phyloP scores from a whole-genome alignment of 106 monocot genomes.

The Cymbidium sinense region DNA sequence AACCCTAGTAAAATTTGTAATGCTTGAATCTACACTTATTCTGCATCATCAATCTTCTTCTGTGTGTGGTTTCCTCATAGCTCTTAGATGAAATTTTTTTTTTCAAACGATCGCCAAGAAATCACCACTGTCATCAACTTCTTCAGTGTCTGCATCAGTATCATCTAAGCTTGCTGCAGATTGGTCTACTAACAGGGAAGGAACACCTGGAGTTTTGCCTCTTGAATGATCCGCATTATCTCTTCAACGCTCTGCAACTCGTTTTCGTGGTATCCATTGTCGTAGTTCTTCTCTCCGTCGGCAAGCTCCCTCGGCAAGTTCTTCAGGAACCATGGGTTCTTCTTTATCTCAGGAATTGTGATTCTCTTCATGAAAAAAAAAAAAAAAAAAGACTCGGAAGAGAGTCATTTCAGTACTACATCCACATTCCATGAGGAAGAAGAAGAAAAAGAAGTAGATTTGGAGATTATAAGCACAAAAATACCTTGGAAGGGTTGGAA shows the following conservation, averaged over 20 bases:
- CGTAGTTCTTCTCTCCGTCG: slow-evolving; percentile 29
- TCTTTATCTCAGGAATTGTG: slow-evolving; percentile 70
- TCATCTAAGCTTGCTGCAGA: slow-evolving; percentile 11
- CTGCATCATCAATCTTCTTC: background rate
- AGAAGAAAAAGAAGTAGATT: background rate
- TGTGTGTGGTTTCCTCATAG: background rate
- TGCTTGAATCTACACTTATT: background rate
- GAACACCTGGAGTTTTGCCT: slow-evolving; percentile 33
- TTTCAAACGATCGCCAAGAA: slow-evolving; percentile 12
- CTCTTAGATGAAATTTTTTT: background rate
- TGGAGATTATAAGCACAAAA: background rate
- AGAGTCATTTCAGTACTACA: background rate
- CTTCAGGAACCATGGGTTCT: slow-evolving; percentile 80
- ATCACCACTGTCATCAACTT: slow-evolving; percentile 25
- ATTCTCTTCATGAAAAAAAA: slow-evolving; percentile 53
- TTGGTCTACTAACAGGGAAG: slow-evolving; percentile 4
- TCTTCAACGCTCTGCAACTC: slow-evolving; percentile 49
- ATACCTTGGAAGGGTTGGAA: slow-evolving; percentile 66
- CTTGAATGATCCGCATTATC: slow-evolving; percentile 55
- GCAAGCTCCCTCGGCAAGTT: slow-evolving; percentile 62
- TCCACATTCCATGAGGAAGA: background rate
- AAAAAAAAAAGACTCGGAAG: background rate
- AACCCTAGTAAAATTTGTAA: background rate
- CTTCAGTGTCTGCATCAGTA: slow-evolving; percentile 15
- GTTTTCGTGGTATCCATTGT: background rate